Evolutionary conservation across 805 yeast genomes (phyloP).

Genomic region (Suhomyces vadensis): DNA sequence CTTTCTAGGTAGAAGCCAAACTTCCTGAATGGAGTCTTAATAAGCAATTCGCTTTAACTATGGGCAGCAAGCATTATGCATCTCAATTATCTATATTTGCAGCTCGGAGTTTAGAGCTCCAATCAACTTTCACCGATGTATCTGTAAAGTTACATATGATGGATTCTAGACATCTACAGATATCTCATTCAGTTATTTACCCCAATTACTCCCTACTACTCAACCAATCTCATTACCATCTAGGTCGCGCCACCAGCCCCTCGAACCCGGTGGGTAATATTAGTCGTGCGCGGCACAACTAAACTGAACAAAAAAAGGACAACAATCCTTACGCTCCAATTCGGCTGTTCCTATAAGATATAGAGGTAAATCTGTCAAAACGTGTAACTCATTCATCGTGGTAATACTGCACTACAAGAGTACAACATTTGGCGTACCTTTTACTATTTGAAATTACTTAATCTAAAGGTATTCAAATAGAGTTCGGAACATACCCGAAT

Average conservation of each 20-base stretch:
- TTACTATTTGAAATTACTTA: not conserved
- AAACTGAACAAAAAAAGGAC: constrained; percentile 8
- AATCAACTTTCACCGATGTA: no score
- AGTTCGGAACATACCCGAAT: not conserved
- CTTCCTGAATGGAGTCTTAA: no score
- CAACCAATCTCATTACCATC: not conserved
- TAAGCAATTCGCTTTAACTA: no score
- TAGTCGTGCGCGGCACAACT: constrained; percentile 7
- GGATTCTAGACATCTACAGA: no score
- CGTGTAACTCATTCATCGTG: not conserved
- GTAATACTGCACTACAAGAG: not conserved
- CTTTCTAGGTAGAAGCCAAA: no score
- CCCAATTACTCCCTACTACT: not conserved
- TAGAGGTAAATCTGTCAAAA: constrained; percentile 1
- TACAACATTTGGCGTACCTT: not conserved
- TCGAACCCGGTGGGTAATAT: not conserved
- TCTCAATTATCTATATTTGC: no score
- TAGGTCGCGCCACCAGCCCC: constrained; percentile 4
- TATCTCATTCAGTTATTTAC: no score
- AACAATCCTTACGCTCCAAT: constrained; percentile 7
- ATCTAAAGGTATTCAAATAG: not conserved
- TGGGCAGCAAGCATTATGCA: no score
- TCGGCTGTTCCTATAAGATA: no score
- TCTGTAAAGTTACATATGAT: no score
- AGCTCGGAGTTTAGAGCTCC: no score